phyloP scores from a whole-genome alignment of 108 stramenopile genomes.

The Pelagomonas calceolata region DNA sequence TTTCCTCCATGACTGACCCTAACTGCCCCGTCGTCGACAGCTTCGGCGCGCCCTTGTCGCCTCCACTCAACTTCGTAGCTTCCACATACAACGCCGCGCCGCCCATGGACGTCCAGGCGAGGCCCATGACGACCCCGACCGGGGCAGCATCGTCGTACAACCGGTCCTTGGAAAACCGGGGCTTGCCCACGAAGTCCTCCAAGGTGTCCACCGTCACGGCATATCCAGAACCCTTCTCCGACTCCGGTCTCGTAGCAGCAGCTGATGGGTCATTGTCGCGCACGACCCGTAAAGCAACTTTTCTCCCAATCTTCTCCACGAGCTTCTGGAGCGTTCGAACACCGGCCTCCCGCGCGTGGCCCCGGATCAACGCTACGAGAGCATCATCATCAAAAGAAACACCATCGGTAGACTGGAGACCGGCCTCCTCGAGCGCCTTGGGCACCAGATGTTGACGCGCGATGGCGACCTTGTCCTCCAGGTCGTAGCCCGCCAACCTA shows the following conservation, averaged over 20 bases:
- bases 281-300: conserved; percentile 70
- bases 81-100: conserved; percentile 93
- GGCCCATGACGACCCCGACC: conserved; percentile 91
- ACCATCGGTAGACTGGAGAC: conserved; percentile 39
- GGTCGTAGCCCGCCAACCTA: conserved; percentile 88
- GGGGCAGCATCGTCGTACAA: conserved; percentile 81
- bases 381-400: conserved; percentile 52
- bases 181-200: conserved; percentile 84
- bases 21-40: conserved; percentile 71
- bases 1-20: conserved; percentile 90
- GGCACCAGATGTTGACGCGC: conserved; percentile 89
- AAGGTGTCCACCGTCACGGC: conserved; percentile 55
- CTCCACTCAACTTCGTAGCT: conserved; percentile 21
- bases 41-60: conserved; percentile 1
- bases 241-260: conserved; percentile 55
- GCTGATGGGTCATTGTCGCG: conserved; percentile 65
- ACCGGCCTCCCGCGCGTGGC: conserved; percentile 95
- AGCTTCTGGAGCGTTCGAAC: conserved; percentile 89
- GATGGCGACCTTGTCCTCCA: conserved; percentile 91
- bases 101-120: conserved; percentile 94
- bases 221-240: conserved; percentile 57
- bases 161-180: conserved; percentile 74
- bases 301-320: conserved; percentile 83
- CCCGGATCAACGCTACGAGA: conserved; percentile 74
- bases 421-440: conserved; percentile 73